phyloP scores from a whole-genome alignment of 768 basidiomycete species.

The Tephrocybe sp. region DNA sequence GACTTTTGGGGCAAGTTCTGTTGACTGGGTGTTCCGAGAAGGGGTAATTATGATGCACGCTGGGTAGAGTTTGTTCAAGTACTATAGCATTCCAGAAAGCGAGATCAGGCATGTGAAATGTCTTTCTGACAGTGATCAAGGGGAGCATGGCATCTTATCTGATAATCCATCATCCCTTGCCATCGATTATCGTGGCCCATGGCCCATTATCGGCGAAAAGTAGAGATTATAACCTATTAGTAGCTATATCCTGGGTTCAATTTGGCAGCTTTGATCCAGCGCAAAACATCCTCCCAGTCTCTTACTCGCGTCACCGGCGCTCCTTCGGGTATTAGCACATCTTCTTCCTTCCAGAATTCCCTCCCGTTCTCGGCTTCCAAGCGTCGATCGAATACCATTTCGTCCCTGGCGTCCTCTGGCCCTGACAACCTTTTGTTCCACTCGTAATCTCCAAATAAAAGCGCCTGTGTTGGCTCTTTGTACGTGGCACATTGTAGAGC shows the following conservation, averaged over 20 bases:
- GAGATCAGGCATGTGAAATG: not conserved
- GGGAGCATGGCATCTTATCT: not conserved
- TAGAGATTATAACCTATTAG: no score
- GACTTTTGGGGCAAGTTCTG: no score
- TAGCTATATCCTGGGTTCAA: no score
- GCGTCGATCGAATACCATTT: conserved; percentile 52
- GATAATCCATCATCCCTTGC: conserved; percentile 4
- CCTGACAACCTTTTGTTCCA: conserved; percentile 68
- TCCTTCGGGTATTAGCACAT: conserved; percentile 45
- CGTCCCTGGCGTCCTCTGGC: conserved; percentile 42
- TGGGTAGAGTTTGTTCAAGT: no score
- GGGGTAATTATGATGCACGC: no score
- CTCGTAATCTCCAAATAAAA: conserved; percentile 74
- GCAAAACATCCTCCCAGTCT: conserved; percentile 60
- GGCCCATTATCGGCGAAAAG: no score
- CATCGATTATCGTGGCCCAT: no score
- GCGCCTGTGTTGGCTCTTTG: conserved; percentile 49
- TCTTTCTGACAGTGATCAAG: not conserved
- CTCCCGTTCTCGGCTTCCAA: conserved; percentile 43
- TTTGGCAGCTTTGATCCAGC: conserved; percentile 38
- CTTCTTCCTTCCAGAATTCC: conserved; percentile 58
- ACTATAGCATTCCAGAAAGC: not conserved
- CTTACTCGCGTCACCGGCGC: conserved; percentile 51
- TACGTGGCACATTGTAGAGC: conserved; percentile 55
- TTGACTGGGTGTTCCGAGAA: no score